Conservation (phyloP, 768 basidiomycete genomes). For the Phaffia tasmanica region DNA sequence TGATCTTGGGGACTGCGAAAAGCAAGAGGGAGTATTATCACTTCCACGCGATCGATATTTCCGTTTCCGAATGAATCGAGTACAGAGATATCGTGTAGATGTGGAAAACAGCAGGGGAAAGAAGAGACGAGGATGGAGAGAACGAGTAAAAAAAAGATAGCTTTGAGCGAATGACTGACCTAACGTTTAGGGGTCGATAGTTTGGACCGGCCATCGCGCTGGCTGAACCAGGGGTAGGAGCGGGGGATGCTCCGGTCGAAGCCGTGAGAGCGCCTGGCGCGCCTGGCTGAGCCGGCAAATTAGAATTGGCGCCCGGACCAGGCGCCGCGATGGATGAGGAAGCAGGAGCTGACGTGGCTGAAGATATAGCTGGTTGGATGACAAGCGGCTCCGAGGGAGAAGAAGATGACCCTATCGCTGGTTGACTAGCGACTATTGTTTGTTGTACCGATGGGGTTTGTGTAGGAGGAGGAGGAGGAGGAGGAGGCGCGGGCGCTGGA, state of each 20-base stretch:
- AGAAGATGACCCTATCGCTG: too few relatives aligned
- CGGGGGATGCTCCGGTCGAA: background rate
- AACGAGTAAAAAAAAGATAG: too few relatives aligned
- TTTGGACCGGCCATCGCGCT: background rate
- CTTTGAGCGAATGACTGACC: constrained; percentile 13
- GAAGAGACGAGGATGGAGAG: background rate
- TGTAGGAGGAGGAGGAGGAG: too few relatives aligned
- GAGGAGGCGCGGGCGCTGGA: too few relatives aligned
- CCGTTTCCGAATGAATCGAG: background rate
- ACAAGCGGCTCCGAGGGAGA: too few relatives aligned
- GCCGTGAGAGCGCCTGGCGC: background rate
- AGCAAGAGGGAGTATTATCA: background rate
- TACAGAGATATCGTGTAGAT: background rate
- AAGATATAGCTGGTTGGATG: too few relatives aligned
- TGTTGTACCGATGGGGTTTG: too few relatives aligned
- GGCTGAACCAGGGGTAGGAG: background rate
- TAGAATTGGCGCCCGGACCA: background rate
- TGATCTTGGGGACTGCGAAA: too few relatives aligned
- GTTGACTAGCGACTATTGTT: too few relatives aligned
- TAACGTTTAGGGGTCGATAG: constrained; percentile 24
- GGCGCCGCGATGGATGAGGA: background rate
- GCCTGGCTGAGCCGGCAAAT: background rate
- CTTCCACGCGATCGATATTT: background rate
- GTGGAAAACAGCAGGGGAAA: background rate
- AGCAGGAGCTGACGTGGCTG: too few relatives aligned